phyloP scores from a whole-genome alignment of 306 rosid genomes.

The Lablab purpureus region DNA sequence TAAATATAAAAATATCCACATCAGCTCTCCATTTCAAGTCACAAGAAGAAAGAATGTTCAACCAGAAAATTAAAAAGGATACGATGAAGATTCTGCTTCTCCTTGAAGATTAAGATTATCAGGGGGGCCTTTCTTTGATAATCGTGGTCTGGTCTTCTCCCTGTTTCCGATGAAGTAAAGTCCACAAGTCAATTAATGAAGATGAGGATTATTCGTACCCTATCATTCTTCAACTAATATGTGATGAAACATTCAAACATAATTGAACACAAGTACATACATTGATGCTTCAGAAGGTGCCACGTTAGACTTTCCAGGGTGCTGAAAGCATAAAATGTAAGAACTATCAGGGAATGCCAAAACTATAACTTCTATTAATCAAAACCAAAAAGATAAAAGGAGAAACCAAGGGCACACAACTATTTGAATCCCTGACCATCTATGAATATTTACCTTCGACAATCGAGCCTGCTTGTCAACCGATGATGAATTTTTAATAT shows the following conservation, averaged over 20 bases:
- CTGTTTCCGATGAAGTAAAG: conserved; percentile 57
- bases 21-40: conserved; percentile 30
- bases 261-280: conserved; percentile 62
- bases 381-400: conserved; percentile 25
- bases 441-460: conserved; percentile 53
- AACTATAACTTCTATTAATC: conserved; percentile 3
- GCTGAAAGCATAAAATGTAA: conserved; percentile 59
- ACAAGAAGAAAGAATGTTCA: conserved; percentile 32
- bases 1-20: conserved; percentile 23
- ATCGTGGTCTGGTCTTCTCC: conserved; percentile 64
- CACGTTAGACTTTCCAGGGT: conserved; percentile 71
- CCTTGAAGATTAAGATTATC: conserved; percentile 59
- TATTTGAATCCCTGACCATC: background rate
- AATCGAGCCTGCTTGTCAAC: conserved; percentile 63
- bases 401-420: conserved; percentile 26
- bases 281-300: conserved; percentile 58
- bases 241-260: conserved; percentile 12
- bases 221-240: conserved; percentile 28
- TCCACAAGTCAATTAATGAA: conserved; percentile 35
- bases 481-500: conserved; percentile 56
- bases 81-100: conserved; percentile 72
- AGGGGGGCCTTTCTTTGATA: conserved; percentile 55
- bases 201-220: conserved; percentile 17
- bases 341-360: conserved; percentile 52
- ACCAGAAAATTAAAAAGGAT: conserved; percentile 60